Conservation (phyloP, 1,284 basidiomycete species). For the Ceratobasidium papillatum region DNA sequence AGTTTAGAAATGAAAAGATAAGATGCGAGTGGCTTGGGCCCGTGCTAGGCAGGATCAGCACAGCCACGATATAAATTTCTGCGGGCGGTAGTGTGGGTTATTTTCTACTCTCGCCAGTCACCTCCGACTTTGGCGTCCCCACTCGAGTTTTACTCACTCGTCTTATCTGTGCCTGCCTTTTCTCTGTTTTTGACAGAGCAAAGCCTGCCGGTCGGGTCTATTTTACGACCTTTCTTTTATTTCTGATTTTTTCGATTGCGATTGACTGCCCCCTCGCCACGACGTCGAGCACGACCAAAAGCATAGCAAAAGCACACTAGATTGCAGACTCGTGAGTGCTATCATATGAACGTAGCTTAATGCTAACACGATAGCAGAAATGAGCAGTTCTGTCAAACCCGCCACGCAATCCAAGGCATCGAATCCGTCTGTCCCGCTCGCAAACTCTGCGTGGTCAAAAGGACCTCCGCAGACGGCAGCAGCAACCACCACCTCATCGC, state of each 20-base stretch:
- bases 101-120: constrained; percentile 11
- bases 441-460: constrained; percentile 29
- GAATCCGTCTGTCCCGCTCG: constrained; percentile 27
- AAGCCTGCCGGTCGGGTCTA: constrained; percentile 23
- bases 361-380: constrained; percentile 7
- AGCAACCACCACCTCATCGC: constrained; percentile 9
- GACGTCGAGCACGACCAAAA: constrained; percentile 26
- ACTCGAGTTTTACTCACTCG: constrained; percentile 2
- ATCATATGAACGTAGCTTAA: not conserved
- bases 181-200: constrained; percentile 21
- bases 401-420: constrained; percentile 21
- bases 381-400: constrained; percentile 36
- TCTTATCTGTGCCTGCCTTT: constrained; percentile 20
- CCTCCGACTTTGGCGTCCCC: constrained; percentile 14
- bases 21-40: not conserved
- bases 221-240: constrained; percentile 19
- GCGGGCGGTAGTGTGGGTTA: not conserved
- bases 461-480: constrained; percentile 9
- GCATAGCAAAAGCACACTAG: constrained; percentile 14
- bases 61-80: constrained; percentile 9
- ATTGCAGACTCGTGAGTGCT: constrained; percentile 26
- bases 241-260: not conserved
- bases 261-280: constrained; percentile 1
- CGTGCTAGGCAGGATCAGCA: constrained; percentile 4
- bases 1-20: not conserved